Evolutionary conservation across 1,284 basidiomycete genomes (phyloP).

Genomic region (Pisolithus thermaeus): DNA sequence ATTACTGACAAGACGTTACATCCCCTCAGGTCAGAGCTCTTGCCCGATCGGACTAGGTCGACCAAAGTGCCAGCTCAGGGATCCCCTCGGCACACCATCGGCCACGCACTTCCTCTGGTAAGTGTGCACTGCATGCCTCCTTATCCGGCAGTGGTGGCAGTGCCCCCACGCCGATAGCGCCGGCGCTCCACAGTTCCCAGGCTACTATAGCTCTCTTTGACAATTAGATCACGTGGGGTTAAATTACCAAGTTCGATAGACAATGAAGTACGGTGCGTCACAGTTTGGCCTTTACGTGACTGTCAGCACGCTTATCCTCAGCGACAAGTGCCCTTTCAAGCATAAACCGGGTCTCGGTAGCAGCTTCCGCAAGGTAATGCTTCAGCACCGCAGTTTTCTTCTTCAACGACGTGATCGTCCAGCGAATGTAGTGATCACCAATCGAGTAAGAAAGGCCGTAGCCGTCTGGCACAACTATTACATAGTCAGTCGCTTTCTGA

Average conservation of each 20-base stretch:
- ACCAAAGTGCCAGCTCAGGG: too few relatives aligned
- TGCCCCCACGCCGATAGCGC: too few relatives aligned
- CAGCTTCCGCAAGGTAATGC: constrained; percentile 74
- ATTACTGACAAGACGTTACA: too few relatives aligned
- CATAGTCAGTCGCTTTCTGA: neutral
- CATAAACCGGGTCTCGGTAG: constrained; percentile 70
- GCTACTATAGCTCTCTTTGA: neutral
- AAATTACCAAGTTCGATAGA: constrained; percentile 1
- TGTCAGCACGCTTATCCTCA: constrained; percentile 21
- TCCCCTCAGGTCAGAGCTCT: too few relatives aligned
- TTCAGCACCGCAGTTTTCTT: constrained; percentile 58
- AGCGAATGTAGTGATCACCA: constrained; percentile 81
- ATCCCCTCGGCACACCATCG: too few relatives aligned
- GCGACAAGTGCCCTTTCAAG: constrained; percentile 56
- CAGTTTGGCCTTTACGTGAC: constrained; percentile 24
- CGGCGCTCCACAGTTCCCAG: too few relatives aligned
- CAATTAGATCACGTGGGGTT: constrained; percentile 1
- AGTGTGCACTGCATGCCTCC: too few relatives aligned
- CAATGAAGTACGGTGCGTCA: constrained; percentile 11
- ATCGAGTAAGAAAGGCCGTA: constrained; percentile 94
- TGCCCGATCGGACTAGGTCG: too few relatives aligned
- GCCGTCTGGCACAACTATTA: constrained; percentile 80
- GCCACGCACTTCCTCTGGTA: too few relatives aligned
- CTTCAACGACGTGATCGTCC: constrained; percentile 87
- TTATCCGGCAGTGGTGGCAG: too few relatives aligned